These are phyloP conservation scores for Triadica sebifera DNA, from an alignment of 345 rosid species.

Conservation along the genomic window DNA sequence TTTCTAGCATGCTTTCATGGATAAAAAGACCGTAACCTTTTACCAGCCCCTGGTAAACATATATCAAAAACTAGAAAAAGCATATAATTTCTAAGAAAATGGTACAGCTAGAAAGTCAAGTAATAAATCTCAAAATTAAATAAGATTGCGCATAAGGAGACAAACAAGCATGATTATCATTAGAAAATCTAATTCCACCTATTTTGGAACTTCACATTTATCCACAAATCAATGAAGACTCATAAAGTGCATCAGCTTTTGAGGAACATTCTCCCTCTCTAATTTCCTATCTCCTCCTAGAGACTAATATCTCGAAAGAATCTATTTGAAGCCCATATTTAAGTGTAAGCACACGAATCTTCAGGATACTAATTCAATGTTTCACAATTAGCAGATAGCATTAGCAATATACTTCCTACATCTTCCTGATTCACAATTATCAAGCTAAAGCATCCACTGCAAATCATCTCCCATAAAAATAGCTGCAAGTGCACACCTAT, in stretches of 20 bases:
- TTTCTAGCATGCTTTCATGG: neutral
- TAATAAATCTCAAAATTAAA: neutral
- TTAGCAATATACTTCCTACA: neutral
- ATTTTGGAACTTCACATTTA: no score
- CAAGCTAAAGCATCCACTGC: neutral
- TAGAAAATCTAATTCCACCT: no score
- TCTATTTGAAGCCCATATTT: neutral
- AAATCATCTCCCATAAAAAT: neutral
- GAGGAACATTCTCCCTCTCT: no score
- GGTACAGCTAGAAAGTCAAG: no score
- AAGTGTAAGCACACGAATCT: neutral
- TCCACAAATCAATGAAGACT: no score
- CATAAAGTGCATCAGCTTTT: no score
- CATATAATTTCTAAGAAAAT: neutral
- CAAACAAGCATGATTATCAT: no score
- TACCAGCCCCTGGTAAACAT: neutral
- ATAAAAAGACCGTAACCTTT: no score
- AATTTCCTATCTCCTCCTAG: no score
- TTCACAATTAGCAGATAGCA: neutral
- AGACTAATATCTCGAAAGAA: no score
- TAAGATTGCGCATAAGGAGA: no score
- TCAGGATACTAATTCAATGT: no score
- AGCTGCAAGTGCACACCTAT: neutral
- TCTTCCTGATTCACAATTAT: constrained; percentile 1
- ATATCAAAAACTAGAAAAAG: neutral